Base-by-base conservation (phyloP, 2,329 filamentous ascomycete genomes). In the Sporothrix humicola region DNA sequence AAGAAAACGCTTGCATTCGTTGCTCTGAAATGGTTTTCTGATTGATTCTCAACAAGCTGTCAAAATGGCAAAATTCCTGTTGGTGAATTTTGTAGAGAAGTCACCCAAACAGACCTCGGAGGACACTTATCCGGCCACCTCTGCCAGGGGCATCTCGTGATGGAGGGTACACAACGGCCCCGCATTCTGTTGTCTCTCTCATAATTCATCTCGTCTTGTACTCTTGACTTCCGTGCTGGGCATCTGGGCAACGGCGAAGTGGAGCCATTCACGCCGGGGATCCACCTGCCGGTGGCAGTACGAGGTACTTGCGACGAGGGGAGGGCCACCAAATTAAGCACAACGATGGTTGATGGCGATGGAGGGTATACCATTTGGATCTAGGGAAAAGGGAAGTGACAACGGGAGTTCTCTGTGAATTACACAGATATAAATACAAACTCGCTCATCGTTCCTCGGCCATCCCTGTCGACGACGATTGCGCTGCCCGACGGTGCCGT, bases 211-310 rank as follows among this genome's bases (percentile, higher is more conserved):
- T 37, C 7, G 31, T 37, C 37, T 65, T 65, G 59, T 65, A 65
- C 61, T 61, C 26, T 26, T 31, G 58, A 61, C 58, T 42, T 61
- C 26, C 12, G 56, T 42, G 13, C 58, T n/a, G 26, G 58, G 31
- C 58, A 37, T 6, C 58, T n/a, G 26, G 58, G 31, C 58, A 37
- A n/a, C 58, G 58, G 58, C 26, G 15, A n/a, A 42, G 58, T 61
- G 58, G 31, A 61, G 50, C 17, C 52, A n/a, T 6, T 61, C 42
- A 37, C 31, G 31, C 13, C 69, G 69, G 69, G 54, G 56, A 50
- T 70, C 69, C 54, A 61, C 69, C 54, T 71, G 54, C 69, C 69
- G 69, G 69, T 12, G 4, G 20, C 42, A 23, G 54, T 61, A 50
- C 31, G 69, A 52, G 37, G 56, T 71, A 71, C 69, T n/a, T 71